Evolutionary conservation across 1,139 yeast genomes (phyloP).

Genomic region (Sugiyamaella xylanicola): DNA sequence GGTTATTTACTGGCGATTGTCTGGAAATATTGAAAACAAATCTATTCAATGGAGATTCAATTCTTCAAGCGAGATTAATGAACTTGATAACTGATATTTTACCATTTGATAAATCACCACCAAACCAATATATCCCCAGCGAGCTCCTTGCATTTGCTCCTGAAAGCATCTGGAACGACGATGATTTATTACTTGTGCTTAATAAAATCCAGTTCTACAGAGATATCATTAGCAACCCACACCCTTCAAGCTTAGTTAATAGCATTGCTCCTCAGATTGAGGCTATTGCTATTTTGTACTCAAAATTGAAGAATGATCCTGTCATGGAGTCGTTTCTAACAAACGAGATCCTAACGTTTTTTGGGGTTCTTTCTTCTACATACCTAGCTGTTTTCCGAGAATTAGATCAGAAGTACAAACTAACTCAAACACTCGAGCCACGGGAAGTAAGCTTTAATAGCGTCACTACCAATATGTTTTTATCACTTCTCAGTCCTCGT

Average conservation of each 20-base stretch:
- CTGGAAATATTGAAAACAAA: constrained; percentile 22
- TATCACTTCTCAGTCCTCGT: constrained; percentile 29
- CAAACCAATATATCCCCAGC: constrained; percentile 22
- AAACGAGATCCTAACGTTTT: constrained; percentile 31
- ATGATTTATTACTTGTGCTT: constrained; percentile 27
- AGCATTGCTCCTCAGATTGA: constrained; percentile 25
- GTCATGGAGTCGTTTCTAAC: constrained; percentile 27
- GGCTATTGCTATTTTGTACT: constrained; percentile 28
- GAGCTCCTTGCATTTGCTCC: constrained; percentile 25
- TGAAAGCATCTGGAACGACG: constrained; percentile 22
- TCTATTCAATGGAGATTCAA: constrained; percentile 22
- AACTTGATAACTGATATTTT: constrained; percentile 29
- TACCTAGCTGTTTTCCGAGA: constrained; percentile 28
- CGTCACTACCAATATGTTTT: constrained; percentile 22
- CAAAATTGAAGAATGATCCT: constrained; percentile 19
- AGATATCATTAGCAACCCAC: constrained; percentile 26
- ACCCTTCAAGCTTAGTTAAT: constrained; percentile 23
- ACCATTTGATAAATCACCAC: constrained; percentile 22
- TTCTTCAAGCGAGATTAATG: constrained; percentile 31
- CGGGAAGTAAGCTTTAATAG: constrained; percentile 12
- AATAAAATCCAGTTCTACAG: constrained; percentile 33
- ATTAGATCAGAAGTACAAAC: constrained; percentile 28
- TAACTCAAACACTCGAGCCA: constrained; percentile 20
- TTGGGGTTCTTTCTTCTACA: constrained; percentile 31
- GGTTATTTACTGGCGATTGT: constrained; percentile 31